These are phyloP conservation scores for Amylocystis lapponica DNA, from an alignment of 768 basidiomycete genomes.

Conservation along the genomic window DNA sequence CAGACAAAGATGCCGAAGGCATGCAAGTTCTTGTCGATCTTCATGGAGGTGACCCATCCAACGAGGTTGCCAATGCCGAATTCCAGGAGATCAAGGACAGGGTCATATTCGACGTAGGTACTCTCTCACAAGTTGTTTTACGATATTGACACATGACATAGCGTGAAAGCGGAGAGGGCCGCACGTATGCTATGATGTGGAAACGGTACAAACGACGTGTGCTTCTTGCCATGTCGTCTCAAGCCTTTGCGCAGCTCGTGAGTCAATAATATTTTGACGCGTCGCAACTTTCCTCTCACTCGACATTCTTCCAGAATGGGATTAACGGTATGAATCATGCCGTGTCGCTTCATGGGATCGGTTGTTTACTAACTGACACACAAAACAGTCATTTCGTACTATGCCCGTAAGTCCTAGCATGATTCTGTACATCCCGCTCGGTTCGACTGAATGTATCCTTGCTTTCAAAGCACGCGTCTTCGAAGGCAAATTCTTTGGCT, in stretches of 20 bases:
- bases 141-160: constrained; percentile 22
- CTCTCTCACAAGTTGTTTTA: neutral
- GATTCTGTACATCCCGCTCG: too few relatives aligned
- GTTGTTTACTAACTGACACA: neutral
- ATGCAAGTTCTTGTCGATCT: constrained; percentile 84
- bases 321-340: constrained; percentile 68
- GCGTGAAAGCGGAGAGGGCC: constrained; percentile 71
- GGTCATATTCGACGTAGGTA: constrained; percentile 61
- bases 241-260: constrained; percentile 92
- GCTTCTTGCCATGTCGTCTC: constrained; percentile 90
- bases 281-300: neutral
- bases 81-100: constrained; percentile 86
- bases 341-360: neutral
- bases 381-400: constrained; percentile 83
- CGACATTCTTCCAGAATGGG: constrained; percentile 58
- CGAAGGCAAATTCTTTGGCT: constrained; percentile 68
- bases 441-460: constrained; percentile 4
- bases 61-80: constrained; percentile 70
- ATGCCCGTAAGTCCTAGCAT: constrained; percentile 73
- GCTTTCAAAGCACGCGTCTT: constrained; percentile 69
- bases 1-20: constrained; percentile 76
- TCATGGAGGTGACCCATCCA: constrained; percentile 72
- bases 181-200: constrained; percentile 83
- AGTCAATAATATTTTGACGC: constrained; percentile 25
- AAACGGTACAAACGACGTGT: constrained; percentile 81